phyloP scores from a whole-genome alignment of 2,329 filamentous ascomycete genomes.

The Phialocephala sp. region DNA sequence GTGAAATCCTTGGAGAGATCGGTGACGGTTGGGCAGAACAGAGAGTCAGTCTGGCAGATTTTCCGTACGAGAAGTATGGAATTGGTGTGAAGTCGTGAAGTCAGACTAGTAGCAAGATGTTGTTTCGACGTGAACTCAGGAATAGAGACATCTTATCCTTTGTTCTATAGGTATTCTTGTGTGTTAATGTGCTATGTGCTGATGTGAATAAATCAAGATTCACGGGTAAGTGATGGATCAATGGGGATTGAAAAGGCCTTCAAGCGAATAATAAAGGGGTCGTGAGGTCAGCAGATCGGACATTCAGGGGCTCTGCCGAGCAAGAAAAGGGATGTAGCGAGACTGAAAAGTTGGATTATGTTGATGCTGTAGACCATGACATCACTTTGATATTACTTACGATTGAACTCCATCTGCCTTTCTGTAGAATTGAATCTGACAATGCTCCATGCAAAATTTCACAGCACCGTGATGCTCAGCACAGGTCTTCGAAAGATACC shows the following conservation, averaged over 20 bases:
- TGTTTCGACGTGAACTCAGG: not conserved
- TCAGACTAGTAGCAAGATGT: not conserved
- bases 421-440: too few relatives aligned
- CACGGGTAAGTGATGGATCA: not conserved
- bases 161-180: too few relatives aligned
- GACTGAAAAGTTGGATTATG: not conserved
- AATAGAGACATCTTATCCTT: too few relatives aligned
- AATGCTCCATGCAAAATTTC: too few relatives aligned
- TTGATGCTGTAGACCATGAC: too few relatives aligned
- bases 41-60: constrained; percentile 54
- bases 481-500: not conserved
- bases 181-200: not conserved
- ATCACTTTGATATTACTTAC: too few relatives aligned
- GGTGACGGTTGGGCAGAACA: constrained; percentile 67
- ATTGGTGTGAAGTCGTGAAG: constrained; percentile 47
- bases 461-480: not conserved
- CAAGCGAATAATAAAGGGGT: not conserved
- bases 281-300: not conserved
- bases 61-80: constrained; percentile 64
- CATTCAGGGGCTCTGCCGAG: constrained; percentile 1
- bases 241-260: not conserved
- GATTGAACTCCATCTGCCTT: too few relatives aligned
- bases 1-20: constrained; percentile 57
- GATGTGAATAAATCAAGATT: not conserved
- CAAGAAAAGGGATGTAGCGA: not conserved